Evolutionary conservation across 2,329 filamentous ascomycete genomes (phyloP).

Genomic region (Ascochyta clinopodiicola): DNA sequence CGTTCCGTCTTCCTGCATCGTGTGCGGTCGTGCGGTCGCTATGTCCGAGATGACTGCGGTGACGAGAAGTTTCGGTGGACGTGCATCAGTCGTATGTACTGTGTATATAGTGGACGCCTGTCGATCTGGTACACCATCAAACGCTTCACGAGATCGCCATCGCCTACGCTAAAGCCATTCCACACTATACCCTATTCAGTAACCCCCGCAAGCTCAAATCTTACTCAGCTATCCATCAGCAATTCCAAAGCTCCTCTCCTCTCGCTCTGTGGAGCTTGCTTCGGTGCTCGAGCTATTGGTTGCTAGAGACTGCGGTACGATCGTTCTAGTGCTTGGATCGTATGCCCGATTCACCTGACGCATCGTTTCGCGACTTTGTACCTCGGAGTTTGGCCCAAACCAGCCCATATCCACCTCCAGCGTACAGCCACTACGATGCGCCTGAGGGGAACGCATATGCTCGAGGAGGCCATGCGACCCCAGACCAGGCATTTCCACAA

Average conservation of each 20-base stretch:
- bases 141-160: background rate
- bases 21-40: constrained; percentile 2
- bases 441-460: constrained; percentile 32
- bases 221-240: constrained; percentile 38
- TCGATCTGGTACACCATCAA: background rate
- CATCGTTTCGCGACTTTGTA: constrained; percentile 37
- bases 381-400: constrained; percentile 46
- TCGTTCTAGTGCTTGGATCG: constrained; percentile 20
- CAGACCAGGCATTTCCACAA: constrained; percentile 25
- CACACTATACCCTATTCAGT: constrained; percentile 9
- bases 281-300: constrained; percentile 13
- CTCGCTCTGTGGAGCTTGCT: constrained; percentile 10
- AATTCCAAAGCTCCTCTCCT: constrained; percentile 5
- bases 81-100: too few species aligned
- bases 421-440: constrained; percentile 35
- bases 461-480: constrained; percentile 21
- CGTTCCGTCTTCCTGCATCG: background rate
- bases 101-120: constrained; percentile 1
- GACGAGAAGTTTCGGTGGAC: background rate
- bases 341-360: constrained; percentile 40
- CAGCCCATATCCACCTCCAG: constrained; percentile 24
- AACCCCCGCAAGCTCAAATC: constrained; percentile 16
- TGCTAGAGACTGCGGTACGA: constrained; percentile 24
- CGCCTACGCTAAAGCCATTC: background rate
- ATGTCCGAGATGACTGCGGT: constrained; percentile 9